These are phyloP conservation scores for Sugiyamaella sp. DNA, from an alignment of 1,139 yeast species.

Conservation along the genomic window DNA sequence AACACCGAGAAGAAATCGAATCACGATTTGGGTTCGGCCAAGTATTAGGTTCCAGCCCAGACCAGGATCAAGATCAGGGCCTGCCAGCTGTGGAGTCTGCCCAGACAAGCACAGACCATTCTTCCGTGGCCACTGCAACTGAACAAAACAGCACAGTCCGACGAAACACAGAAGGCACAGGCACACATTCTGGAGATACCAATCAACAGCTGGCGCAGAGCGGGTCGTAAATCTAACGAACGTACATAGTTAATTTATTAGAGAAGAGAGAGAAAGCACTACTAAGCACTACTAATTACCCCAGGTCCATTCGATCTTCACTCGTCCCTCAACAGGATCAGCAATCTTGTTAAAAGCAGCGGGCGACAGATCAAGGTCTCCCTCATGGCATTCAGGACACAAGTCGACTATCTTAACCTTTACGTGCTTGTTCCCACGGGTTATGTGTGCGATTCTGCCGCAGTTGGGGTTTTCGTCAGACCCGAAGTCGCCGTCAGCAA, in stretches of 20 bases:
- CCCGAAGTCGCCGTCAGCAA: constrained; percentile 36
- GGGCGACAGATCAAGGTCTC: constrained; percentile 56
- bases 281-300: constrained; percentile 16
- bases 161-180: not conserved
- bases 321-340: constrained; percentile 49
- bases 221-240: not conserved
- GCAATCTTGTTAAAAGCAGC: constrained; percentile 54
- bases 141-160: not conserved
- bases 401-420: constrained; percentile 55
- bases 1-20: not conserved
- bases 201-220: not conserved
- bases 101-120: too few relatives aligned
- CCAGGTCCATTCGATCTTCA: constrained; percentile 52
- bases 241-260: not conserved
- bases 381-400: constrained; percentile 52
- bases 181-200: not conserved
- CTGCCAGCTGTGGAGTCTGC: too few relatives aligned
- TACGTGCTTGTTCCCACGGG: constrained; percentile 49
- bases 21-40: not conserved
- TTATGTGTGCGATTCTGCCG: constrained; percentile 51
- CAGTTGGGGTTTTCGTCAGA: constrained; percentile 50
- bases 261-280: not conserved
- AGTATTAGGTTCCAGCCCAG: not conserved
- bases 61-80: too few relatives aligned
- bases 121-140: not conserved